Conservation (phyloP, 1,284 basidiomycete species). For the Ganoderma lingzhi region DNA sequence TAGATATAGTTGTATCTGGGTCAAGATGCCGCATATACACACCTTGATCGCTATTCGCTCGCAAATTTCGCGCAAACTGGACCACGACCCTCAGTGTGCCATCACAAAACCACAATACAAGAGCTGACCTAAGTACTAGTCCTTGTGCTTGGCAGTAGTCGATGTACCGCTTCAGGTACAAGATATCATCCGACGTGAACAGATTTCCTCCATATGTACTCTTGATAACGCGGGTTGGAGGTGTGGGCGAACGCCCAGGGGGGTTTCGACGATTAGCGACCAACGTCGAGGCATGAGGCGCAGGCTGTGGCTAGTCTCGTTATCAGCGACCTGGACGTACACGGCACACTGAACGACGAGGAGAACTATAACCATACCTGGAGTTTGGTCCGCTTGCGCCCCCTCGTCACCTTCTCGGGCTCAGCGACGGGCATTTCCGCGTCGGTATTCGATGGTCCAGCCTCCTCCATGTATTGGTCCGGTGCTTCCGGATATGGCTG, state of each 20-base stretch:
- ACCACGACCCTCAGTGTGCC: background rate
- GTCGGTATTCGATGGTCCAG: conserved; percentile 51
- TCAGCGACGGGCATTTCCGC: conserved; percentile 41
- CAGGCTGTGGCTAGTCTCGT: conserved; percentile 53
- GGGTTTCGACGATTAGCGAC: conserved; percentile 70
- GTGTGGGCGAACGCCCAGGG: conserved; percentile 79
- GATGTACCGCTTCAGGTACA: conserved; percentile 84
- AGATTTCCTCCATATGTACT: conserved; percentile 86
- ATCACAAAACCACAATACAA: background rate
- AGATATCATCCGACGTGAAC: conserved; percentile 81
- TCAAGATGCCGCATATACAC: conserved; percentile 15
- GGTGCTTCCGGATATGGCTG: conserved; percentile 50
- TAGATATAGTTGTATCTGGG: conserved; percentile 6
- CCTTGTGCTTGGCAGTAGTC: conserved; percentile 88
- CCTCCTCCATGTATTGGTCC: conserved; percentile 57
- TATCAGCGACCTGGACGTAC: background rate
- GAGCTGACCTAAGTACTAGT: conserved; percentile 69
- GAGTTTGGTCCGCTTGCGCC: conserved; percentile 68
- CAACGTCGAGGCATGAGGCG: conserved; percentile 67
- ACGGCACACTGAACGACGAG: background rate
- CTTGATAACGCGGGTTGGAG: conserved; percentile 81
- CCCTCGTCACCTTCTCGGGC: conserved; percentile 52
- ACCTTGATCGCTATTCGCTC: conserved; percentile 84
- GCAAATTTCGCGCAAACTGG: conserved; percentile 80
- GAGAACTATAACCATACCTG: conserved; percentile 50